phyloP scores from a whole-genome alignment of 148 eudicot species.

The Cornus florida region DNA sequence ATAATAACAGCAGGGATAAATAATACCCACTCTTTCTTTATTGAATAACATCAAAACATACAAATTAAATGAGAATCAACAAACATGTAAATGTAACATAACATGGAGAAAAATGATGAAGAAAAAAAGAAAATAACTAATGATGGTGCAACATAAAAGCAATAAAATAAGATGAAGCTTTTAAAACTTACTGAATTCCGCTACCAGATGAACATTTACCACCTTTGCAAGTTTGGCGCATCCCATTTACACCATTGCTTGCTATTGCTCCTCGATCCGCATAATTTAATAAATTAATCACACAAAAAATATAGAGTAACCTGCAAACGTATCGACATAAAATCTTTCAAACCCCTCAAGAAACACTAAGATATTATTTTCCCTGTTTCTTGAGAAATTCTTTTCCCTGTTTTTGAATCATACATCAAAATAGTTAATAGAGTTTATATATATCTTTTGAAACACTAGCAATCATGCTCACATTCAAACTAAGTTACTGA shows the following conservation, averaged over 20 bases:
- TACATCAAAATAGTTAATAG: no score
- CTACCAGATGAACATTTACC: conserved; percentile 73
- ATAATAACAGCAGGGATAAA: no score
- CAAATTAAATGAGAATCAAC: background rate
- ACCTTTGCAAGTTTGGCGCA: conserved; percentile 46
- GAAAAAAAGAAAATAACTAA: background rate
- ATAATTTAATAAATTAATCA: conserved; percentile 84
- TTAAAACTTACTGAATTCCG: conserved; percentile 84
- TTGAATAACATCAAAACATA: background rate
- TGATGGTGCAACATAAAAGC: background rate
- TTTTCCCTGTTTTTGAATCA: no score
- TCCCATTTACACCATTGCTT: conserved; percentile 96
- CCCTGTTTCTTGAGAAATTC: background rate
- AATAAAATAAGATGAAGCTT: background rate
- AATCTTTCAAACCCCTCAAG: background rate
- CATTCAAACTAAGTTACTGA: background rate
- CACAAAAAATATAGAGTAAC: conserved; percentile 73
- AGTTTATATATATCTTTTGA: no score
- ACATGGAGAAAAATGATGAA: background rate
- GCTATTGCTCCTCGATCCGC: conserved; percentile 95
- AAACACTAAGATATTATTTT: background rate
- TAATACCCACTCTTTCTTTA: no score
- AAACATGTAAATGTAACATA: background rate
- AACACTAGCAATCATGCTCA: background rate
- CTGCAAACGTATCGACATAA: conserved; percentile 38